These are phyloP conservation scores for Kickxella alabastrina DNA, from an alignment of 192 early-diverging fungal species.

Conservation along the genomic window DNA sequence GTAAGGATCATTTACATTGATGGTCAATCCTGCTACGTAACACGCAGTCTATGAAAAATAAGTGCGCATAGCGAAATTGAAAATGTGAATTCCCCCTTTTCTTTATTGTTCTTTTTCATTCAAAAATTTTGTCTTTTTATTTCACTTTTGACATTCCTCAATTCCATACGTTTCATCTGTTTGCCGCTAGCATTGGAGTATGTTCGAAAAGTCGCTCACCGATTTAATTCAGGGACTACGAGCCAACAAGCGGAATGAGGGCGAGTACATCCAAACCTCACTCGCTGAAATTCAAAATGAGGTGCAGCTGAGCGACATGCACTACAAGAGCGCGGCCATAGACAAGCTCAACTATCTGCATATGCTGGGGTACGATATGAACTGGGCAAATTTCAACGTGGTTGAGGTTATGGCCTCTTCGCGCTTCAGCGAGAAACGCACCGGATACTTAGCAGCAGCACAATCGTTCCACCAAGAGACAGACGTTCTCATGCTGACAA, in stretches of 20 bases:
- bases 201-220: constrained; percentile 80
- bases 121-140: too few relatives aligned
- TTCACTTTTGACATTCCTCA: too few relatives aligned
- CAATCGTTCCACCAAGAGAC: constrained; percentile 89
- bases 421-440: constrained; percentile 79
- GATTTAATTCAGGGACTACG: constrained; percentile 96
- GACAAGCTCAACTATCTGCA: constrained; percentile 88
- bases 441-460: constrained; percentile 89
- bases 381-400: constrained; percentile 94
- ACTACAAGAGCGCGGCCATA: constrained; percentile 81
- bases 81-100: too few relatives aligned
- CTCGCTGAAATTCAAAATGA: constrained; percentile 90
- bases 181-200: too few relatives aligned
- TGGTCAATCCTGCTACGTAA: too few relatives aligned
- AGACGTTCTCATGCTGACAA: constrained; percentile 93
- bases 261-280: constrained; percentile 77
- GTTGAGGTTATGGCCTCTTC: constrained; percentile 95
- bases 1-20: too few relatives aligned
- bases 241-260: constrained; percentile 82
- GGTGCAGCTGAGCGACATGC: constrained; percentile 76
- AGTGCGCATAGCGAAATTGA: too few relatives aligned
- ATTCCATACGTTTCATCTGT: too few relatives aligned
- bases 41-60: too few relatives aligned
- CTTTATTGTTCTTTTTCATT: too few relatives aligned
- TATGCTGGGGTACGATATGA: constrained; percentile 97